Evolutionary conservation across 345 rosid genomes (phyloP), one percentile per base, ranked within the genome.

Genomic region (Kernera saxatilis): DNA sequence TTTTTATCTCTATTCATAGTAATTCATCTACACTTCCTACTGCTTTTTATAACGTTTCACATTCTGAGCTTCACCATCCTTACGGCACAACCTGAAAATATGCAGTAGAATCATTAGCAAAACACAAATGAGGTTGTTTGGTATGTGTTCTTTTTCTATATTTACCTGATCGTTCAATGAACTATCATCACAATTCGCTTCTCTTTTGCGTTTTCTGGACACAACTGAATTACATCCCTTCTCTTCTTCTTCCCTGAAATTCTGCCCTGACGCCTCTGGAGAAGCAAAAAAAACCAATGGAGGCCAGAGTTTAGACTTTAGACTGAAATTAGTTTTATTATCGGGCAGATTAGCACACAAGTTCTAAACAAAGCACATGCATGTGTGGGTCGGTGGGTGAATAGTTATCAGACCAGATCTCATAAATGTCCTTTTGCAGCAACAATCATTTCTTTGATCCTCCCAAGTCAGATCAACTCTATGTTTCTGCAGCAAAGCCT

Each of bases 241-340:
- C 29, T 72, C 79, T 60, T 49, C 80, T 52, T 68, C 84, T 44
- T 83, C 83, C 19, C 55, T 80, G 81, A 91, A 91, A 78, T 91
- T 91, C 84, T 88, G 97, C 77, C 84, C 90, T 12, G 89, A 85
- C 4, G 72, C 84, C 82, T 90, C 97, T 86, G 85, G 2, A 69
- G n/a, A 21, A 56, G 51, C 30, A 67, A 53, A 19, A 76, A 33
- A 68, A 35, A 62, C 3, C 11, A 19, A 54, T 1, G 64, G 30
- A 64, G 55, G 29, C 26, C 10, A 51, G 61, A 30, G 61, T 23
- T 73, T 49, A 66, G 67, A 32, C 21, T 45, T 19, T 66, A 30
- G 21, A 57, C 29, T 6, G 29, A 18, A 41, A 19, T 8, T 10
- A 25, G 17, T 52, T 25, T 26, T 25, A 25, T n/a, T 25, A 21